Evolutionary conservation across 306 rosid species (phyloP).

Genomic region (Trichosanthes truncata): DNA sequence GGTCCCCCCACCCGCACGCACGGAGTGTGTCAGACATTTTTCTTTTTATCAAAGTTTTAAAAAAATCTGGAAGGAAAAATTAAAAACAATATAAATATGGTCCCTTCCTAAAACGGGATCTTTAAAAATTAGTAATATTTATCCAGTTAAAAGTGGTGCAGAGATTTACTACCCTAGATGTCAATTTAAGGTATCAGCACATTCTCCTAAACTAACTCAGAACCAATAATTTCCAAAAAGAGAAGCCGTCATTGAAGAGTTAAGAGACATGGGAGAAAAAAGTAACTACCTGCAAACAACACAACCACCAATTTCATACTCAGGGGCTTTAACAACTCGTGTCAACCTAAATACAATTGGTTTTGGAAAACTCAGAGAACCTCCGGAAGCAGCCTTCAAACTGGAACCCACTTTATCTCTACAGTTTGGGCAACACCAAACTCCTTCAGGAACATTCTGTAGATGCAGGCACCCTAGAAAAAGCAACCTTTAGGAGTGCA

Average conservation of each 20-base stretch:
- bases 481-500: neutral
- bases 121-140: neutral
- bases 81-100: neutral
- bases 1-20: neutral
- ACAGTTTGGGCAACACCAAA: slow-evolving; percentile 85
- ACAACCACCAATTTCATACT: slow-evolving; percentile 89
- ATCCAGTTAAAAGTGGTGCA: neutral
- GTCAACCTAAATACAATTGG: slow-evolving; percentile 83
- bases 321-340: slow-evolving; percentile 73
- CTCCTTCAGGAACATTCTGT: slow-evolving; percentile 46
- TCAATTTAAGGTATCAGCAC: neutral
- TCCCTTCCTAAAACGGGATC: neutral
- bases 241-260: neutral
- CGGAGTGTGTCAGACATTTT: neutral
- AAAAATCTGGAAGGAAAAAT: neutral
- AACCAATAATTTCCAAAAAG: neutral
- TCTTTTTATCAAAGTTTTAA: neutral
- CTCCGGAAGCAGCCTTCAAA: slow-evolving; percentile 33
- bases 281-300: slow-evolving; percentile 82
- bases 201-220: neutral
- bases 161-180: neutral
- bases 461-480: slow-evolving; percentile 77
- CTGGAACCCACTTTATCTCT: slow-evolving; percentile 53
- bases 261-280: neutral
- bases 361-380: slow-evolving; percentile 39